Base-by-base conservation (phyloP, 2,329 filamentous ascomycete genomes). In the Epichloe typhina region DNA sequence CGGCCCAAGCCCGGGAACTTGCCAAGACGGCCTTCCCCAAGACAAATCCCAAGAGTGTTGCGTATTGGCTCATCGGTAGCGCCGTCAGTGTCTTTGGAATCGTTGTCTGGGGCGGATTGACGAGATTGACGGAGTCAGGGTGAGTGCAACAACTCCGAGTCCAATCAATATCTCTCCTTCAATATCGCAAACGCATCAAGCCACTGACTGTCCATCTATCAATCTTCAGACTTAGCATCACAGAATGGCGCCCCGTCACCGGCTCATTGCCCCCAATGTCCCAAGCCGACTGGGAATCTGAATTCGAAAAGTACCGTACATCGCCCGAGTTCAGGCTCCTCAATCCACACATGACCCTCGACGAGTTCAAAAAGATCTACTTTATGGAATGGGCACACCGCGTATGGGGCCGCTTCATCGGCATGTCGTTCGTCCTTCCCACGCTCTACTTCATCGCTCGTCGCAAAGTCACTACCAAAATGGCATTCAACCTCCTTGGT, bases 281-380 rank as follows among this genome's bases (percentile, higher is more conserved):
- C 60, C 69, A 76, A 23, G 82, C 76, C 53, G 86, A 91, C 63
- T 98, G 93, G 93, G 84, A 95, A 59, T 82, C 83, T 56, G 93
- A 97, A 63, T 98, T 97, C 70, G 74, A 82, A 51, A 93, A 94
- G 69, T 98, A 98, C 74, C 84, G 85, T 57, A 80, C 85, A 42
- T 95, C 89, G 19, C 93, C 93, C 55, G 93, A 98, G 69, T 98
- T 91, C 72, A 82, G 86, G 63, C 79, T 89, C 55, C 77, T 98
- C 59, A 98, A 98, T 71, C 85, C 90, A 35, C 80, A 88, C 66
- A 98, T 98, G 93, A 84, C 79, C 35, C 75, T 98, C 51, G 78
- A 83, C 52, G 93, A 98, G 66, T 98, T 97, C 73, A 96, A 97
- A 97, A 85, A 93, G 65, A 98, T 98, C 58, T 98, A 97, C 77